Base-by-base conservation (phyloP, 1,284 basidiomycete species). In the Peniophora sp. region DNA sequence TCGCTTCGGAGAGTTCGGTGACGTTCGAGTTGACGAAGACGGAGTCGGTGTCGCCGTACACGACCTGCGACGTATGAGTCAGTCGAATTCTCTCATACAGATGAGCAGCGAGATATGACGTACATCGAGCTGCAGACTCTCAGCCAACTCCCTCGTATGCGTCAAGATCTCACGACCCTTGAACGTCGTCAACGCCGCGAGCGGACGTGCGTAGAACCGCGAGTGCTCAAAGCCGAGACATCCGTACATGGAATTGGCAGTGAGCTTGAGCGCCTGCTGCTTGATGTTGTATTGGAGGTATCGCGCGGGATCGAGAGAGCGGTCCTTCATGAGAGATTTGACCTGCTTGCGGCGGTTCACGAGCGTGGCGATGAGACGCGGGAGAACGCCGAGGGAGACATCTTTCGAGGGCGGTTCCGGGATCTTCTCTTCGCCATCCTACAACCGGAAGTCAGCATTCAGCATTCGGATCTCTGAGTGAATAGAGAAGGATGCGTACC, bases 191-290 rank as follows among this genome's bases (percentile, higher is more conserved):
- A 99, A 78, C 42, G 96, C 93, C 6, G 97, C 97, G 14, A 99
- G 81, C 0, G 95, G 93, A 35, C 92, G 81, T n/a, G 96, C 97
- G 59, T 95, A 97, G 75, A 99, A 99, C 46, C 97, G 78, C 17
- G 95, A 97, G 57, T 95, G 91, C 63, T 96, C 92, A 65, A 98
- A 99, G 50, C 97, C 97, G 24, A 99, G 85, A 76, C 97, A 99
- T 20, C 97, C 97, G 68, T 99, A 99, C 96, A 99, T 99, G 74
- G 92, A 96, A 74, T 99, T 99, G 53, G 97, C 97, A 1, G 96
- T 99, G 48, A 99, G 84, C 72, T 99, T 99, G 52, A 99, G 76
- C 3, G 97, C 97, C 65, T 92, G 85, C 64, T 99, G 97, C 66
- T 95, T 96, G 72, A 99, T 97, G 62, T 99, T 92, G 64, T 87